Conservation (phyloP, 2,329 filamentous ascomycete genomes). For the Colletotrichum somersetense region DNA sequence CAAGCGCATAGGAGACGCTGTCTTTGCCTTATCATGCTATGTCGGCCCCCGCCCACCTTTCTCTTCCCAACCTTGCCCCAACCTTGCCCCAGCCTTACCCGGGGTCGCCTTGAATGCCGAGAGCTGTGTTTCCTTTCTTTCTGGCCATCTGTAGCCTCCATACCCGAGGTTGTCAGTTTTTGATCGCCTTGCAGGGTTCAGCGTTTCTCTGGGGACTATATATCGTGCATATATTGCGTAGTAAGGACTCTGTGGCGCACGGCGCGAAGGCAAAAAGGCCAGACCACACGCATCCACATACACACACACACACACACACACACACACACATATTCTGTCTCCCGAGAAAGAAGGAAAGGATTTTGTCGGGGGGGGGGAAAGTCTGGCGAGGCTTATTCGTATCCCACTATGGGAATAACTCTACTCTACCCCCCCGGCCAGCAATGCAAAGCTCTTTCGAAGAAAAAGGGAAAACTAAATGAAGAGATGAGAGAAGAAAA, state of each 20-base stretch:
- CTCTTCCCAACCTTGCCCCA: not conserved
- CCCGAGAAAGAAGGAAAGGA: not conserved
- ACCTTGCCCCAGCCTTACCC: slow-evolving; percentile 20
- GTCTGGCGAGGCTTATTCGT: not conserved
- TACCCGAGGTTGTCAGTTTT: not conserved
- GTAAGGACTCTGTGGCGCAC: slow-evolving; percentile 19
- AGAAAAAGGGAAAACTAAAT: not conserved
- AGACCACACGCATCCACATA: not conserved
- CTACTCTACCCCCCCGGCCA: too few species aligned
- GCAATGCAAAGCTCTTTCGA: not conserved
- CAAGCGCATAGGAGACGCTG: slow-evolving; percentile 16
- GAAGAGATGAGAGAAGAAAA: not conserved
- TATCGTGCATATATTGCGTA: too few species aligned
- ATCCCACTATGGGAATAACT: slow-evolving; percentile 5
- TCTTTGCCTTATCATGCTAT: slow-evolving; percentile 16
- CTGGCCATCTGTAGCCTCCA: not conserved
- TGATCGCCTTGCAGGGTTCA: slow-evolving; percentile 1
- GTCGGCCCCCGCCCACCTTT: too few species aligned
- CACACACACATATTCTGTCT: too few species aligned
- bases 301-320: too few species aligned
- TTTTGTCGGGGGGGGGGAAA: not conserved
- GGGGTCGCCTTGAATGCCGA: slow-evolving; percentile 26
- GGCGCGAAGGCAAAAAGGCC: slow-evolving; percentile 6
- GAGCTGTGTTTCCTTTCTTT: not conserved
- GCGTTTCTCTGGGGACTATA: not conserved